phyloP scores from a whole-genome alignment of 2,329 filamentous ascomycete genomes.

The Colletotrichum filicis region DNA sequence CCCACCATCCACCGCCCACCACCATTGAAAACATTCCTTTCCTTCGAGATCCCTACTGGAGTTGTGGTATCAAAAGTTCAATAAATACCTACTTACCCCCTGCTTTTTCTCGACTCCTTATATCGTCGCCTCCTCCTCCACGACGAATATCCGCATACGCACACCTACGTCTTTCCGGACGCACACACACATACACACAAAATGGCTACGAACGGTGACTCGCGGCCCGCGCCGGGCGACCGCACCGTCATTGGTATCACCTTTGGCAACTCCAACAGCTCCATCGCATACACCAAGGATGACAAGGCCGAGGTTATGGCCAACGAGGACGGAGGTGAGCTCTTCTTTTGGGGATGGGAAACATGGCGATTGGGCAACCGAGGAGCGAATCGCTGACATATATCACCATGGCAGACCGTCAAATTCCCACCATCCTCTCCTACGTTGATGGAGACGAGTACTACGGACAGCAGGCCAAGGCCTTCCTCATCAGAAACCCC shows the following conservation, averaged over 20 bases:
- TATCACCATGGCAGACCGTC: constrained; percentile 71
- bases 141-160: neutral
- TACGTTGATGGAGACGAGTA: constrained; percentile 98
- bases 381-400: neutral
- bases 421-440: constrained; percentile 93
- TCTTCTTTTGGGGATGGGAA: neutral
- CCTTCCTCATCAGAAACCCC: constrained; percentile 90
- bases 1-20: constrained; percentile 31
- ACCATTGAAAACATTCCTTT: constrained; percentile 25
- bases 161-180: neutral
- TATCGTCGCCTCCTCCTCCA: neutral
- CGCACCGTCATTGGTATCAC: constrained; percentile 90
- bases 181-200: constrained; percentile 32
- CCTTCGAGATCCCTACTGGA: constrained; percentile 23
- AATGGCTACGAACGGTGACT: constrained; percentile 60
- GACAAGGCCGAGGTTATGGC: constrained; percentile 98
- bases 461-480: constrained; percentile 94
- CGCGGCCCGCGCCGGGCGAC: constrained; percentile 63
- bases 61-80: constrained; percentile 13
- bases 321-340: constrained; percentile 89
- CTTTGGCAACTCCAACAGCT: constrained; percentile 98
- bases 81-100: neutral
- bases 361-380: constrained; percentile 51
- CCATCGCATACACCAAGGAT: constrained; percentile 91
- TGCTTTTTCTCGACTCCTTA: neutral